Evolutionary conservation across 2,329 filamentous ascomycete genomes (phyloP), one percentile per base, ranked within the genome.

Genomic region (Penicillium palitans): DNA sequence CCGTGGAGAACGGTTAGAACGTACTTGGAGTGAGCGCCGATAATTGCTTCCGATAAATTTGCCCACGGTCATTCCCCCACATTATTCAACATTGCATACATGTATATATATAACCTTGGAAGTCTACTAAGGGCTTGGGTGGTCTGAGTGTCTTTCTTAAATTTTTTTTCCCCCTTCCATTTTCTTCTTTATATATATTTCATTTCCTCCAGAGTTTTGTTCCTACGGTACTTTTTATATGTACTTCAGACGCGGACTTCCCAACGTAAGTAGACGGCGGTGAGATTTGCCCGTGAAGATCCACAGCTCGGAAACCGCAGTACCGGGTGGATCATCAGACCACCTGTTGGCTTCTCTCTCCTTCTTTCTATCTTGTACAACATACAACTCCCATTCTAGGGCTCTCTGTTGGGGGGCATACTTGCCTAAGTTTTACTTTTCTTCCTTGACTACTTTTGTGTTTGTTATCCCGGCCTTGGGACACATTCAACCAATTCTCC

Each of bases 331-430:
- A 59, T 52, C 54, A 56, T 56, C 54, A 56, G 54, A 46, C 37
- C 55, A 45, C 44, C 42, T 50, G 53, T 49, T 62, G 19, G 29
- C 46, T 37, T 61, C 52, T 50, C 33, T 58, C 31, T 58, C 59
- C 39, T 50, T 52, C 47, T 52, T 17, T 41, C 41, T 48, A 15
- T 44, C 25, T 33, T 49, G 24, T 31, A 46, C 44, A 46, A 46
- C 25, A 19, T 19, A 35, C 29, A 48, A 33, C 31, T 21, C 24
- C 31, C 56, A 31, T 42, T 61, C 12, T 44, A 31, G 25, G 33
- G 46, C 39, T 52, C 40, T 25, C 17, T 44, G 6, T 25, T 21
- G n/a, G 47, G n/a, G 29, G 27, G 15, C 29, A 21, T 24, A 24
- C 7, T 52, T 27, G n/a, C 27, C 19, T 19, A 41, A 41, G 13